Conservation (phyloP, 805 yeast species). For the Ogataea dorogensis region DNA sequence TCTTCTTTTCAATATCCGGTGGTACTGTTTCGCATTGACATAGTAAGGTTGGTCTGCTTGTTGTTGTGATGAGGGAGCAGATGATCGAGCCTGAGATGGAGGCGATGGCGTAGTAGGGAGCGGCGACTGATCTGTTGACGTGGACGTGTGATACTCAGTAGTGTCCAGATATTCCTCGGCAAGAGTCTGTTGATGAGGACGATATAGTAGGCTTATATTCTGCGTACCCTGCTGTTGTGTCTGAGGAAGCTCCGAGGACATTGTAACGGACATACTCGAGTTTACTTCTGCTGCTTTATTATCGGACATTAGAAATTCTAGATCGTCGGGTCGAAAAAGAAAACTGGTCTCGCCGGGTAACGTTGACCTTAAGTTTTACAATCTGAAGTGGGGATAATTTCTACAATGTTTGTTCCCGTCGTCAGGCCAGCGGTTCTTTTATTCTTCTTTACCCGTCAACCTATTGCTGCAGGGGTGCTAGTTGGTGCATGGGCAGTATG, state of each 20-base stretch:
- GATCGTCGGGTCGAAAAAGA: slow-evolving; percentile 12
- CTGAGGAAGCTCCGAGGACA: slow-evolving; percentile 21
- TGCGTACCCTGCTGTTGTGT: slow-evolving; percentile 15
- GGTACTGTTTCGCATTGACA: slow-evolving; percentile 97
- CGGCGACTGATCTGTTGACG: slow-evolving; percentile 25
- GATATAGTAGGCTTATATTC: slow-evolving; percentile 15
- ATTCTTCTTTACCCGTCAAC: slow-evolving; percentile 38
- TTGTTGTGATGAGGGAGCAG: slow-evolving; percentile 17
- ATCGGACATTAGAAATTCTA: slow-evolving; percentile 10
- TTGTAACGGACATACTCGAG: slow-evolving; percentile 16
- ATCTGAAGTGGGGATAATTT: slow-evolving; percentile 1
- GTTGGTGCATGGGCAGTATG: slow-evolving; percentile 35
- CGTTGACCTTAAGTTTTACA: background rate
- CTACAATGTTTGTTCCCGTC: slow-evolving; percentile 28
- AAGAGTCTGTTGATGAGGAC: slow-evolving; percentile 14
- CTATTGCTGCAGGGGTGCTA: slow-evolving; percentile 35
- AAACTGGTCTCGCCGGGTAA: slow-evolving; percentile 9
- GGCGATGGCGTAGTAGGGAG: slow-evolving; percentile 23
- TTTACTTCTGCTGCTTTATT: slow-evolving; percentile 11
- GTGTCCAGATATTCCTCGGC: slow-evolving; percentile 22
- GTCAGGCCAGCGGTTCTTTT: slow-evolving; percentile 38
- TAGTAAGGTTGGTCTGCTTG: slow-evolving; percentile 83
- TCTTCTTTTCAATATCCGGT: slow-evolving; percentile 88
- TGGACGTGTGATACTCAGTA: slow-evolving; percentile 18
- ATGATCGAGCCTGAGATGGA: slow-evolving; percentile 12